These are phyloP conservation scores for Pichia thaimueangensis DNA, from an alignment of 805 yeast genomes.

Conservation along the genomic window DNA sequence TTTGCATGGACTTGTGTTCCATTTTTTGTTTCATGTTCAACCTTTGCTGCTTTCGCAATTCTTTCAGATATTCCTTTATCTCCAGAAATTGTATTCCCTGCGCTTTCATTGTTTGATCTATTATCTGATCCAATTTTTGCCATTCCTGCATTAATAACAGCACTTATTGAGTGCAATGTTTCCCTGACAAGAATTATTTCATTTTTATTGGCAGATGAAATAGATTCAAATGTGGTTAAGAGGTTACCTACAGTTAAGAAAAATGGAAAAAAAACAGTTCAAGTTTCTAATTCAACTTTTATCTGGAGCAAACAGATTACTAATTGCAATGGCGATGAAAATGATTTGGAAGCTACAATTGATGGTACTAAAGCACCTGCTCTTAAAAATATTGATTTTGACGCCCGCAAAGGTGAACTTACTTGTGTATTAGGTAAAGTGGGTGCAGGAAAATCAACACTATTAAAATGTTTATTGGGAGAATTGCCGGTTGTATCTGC, in stretches of 20 bases:
- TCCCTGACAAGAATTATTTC: constrained; percentile 47
- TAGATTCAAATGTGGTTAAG: constrained; percentile 32
- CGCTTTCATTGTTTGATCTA: constrained; percentile 53
- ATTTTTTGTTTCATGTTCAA: constrained; percentile 53
- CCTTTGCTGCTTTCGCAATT: constrained; percentile 49
- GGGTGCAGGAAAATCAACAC: constrained; percentile 61
- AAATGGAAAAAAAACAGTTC: constrained; percentile 33
- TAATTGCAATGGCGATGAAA: constrained; percentile 11
- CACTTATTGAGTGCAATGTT: constrained; percentile 53
- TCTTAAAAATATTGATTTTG: constrained; percentile 40
- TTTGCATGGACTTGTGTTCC: constrained; percentile 65
- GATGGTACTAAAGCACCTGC: constrained; percentile 33
- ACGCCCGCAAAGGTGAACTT: constrained; percentile 45
- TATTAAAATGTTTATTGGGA: constrained; percentile 49
- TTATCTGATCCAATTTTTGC: constrained; percentile 53
- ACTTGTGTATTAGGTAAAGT: constrained; percentile 61
- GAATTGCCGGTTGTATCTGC: constrained; percentile 36
- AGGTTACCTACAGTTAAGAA: constrained; percentile 19
- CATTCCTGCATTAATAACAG: constrained; percentile 51
- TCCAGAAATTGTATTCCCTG: constrained; percentile 65
- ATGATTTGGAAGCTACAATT: constrained; percentile 35
- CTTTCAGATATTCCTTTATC: constrained; percentile 45
- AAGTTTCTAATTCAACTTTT: constrained; percentile 45
- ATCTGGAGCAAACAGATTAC: constrained; percentile 35
- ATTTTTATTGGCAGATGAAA: constrained; percentile 40